phyloP scores from a whole-genome alignment of 176 grass and related monocot genomes.

The Bonia amplexicaulis region DNA sequence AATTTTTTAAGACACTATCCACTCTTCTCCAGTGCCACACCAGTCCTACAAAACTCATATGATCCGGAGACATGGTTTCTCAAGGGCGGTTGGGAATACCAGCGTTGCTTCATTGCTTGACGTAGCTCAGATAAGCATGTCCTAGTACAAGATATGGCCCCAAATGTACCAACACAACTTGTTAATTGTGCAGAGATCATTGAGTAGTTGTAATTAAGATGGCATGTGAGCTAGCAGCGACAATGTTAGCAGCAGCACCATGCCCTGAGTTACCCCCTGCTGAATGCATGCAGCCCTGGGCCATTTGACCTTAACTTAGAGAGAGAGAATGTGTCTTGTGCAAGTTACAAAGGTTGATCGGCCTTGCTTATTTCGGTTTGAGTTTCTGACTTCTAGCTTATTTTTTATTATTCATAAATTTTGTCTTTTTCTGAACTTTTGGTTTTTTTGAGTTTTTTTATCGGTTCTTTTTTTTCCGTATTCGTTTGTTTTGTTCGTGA shows the following conservation, averaged over 20 bases:
- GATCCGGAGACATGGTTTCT: neutral
- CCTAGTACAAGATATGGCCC: conserved; percentile 4
- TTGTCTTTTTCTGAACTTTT: too few species aligned
- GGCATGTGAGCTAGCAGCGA: conserved; percentile 28
- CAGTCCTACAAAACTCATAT: neutral
- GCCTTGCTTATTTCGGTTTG: too few species aligned
- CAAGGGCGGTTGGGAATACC: neutral
- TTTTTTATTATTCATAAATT: too few species aligned
- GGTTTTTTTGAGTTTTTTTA: too few species aligned
- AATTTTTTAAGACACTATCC: too few species aligned
- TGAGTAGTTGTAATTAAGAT: conserved; percentile 13
- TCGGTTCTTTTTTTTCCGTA: too few species aligned
- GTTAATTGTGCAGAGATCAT: neutral
- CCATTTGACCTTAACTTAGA: conserved; percentile 3
- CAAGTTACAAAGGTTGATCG: conserved; percentile 22
- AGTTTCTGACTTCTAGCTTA: too few species aligned
- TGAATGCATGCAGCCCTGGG: neutral
- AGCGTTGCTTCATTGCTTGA: neutral
- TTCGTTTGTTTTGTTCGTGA: too few species aligned
- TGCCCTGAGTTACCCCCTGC: neutral
- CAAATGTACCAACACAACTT: neutral
- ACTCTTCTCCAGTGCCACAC: too few species aligned
- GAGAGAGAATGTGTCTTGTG: neutral
- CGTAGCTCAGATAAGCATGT: neutral
- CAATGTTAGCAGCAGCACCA: conserved; percentile 6